phyloP scores from a whole-genome alignment of 2,329 filamentous ascomycete genomes.

The Cercospora sp. region DNA sequence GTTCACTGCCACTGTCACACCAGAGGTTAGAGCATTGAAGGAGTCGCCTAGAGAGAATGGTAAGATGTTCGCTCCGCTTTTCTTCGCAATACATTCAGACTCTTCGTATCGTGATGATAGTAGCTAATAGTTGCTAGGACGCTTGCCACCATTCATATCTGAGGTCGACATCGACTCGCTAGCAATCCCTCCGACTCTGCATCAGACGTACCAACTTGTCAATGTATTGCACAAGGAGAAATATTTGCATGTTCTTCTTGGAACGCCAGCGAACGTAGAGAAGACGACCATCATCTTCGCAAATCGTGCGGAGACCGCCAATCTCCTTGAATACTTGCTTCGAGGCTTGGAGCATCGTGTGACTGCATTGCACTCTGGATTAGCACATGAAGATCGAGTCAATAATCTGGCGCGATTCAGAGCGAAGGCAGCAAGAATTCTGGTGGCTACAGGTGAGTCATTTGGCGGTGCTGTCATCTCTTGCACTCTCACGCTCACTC shows the following conservation, averaged over 20 bases:
- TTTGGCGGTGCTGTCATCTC: background rate
- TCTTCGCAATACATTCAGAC: background rate
- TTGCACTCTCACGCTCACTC: background rate
- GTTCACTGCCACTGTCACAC: slow-evolving; percentile 93
- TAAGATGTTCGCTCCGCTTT: background rate
- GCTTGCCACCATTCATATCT: slow-evolving; percentile 75
- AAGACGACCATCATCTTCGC: slow-evolving; percentile 90
- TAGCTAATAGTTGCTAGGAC: background rate
- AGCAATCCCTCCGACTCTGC: slow-evolving; percentile 76
- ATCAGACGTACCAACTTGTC: slow-evolving; percentile 82
- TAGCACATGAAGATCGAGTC: slow-evolving; percentile 80
- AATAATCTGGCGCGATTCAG: slow-evolving; percentile 90
- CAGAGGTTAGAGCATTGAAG: slow-evolving; percentile 85
- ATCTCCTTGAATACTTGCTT: slow-evolving; percentile 83
- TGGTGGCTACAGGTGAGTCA: slow-evolving; percentile 69
- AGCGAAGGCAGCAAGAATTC: slow-evolving; percentile 76
- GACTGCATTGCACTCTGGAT: slow-evolving; percentile 83
- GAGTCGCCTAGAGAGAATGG: slow-evolving; percentile 41
- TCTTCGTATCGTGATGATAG: background rate
- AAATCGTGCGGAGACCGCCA: slow-evolving; percentile 86
- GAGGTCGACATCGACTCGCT: slow-evolving; percentile 74
- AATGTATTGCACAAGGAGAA: slow-evolving; percentile 92
- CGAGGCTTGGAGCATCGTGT: slow-evolving; percentile 85
- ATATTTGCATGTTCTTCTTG: slow-evolving; percentile 86
- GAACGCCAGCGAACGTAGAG: slow-evolving; percentile 70